Conservation (phyloP, 2,329 filamentous ascomycete species). For the Epichloe elymi region DNA sequence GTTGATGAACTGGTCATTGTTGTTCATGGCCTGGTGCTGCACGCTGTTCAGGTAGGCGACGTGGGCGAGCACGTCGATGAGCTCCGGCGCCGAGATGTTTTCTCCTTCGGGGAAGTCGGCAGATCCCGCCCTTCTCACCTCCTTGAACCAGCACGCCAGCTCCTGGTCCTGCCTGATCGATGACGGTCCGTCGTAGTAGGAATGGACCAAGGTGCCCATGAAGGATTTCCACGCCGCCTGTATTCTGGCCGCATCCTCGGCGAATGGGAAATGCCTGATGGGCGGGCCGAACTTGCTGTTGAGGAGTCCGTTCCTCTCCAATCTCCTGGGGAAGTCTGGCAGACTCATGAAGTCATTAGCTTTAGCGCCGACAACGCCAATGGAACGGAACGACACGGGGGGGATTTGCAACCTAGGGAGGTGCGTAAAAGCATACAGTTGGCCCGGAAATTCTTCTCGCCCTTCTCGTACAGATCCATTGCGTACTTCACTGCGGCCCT, state of each 20-base stretch:
- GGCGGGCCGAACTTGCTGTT: constrained; percentile 20
- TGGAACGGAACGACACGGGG: background rate
- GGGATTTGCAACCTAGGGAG: background rate
- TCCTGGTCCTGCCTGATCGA: constrained; percentile 25
- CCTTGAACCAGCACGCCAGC: constrained; percentile 29
- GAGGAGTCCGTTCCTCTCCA: constrained; percentile 27
- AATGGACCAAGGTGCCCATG: constrained; percentile 26
- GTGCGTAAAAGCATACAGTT: constrained; percentile 1
- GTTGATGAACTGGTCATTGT: constrained; percentile 23
- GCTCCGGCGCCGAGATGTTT: constrained; percentile 11
- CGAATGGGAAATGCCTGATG: constrained; percentile 29
- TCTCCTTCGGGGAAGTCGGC: constrained; percentile 27
- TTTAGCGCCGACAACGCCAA: constrained; percentile 8
- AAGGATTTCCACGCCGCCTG: constrained; percentile 23
- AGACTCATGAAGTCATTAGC: constrained; percentile 20
- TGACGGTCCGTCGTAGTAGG: constrained; percentile 26
- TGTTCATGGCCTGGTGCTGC: constrained; percentile 29
- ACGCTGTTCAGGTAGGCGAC: constrained; percentile 16
- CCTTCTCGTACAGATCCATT: background rate
- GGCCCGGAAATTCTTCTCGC: background rate
- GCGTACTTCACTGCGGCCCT: background rate
- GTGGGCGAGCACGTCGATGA: constrained; percentile 29
- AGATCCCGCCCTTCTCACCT: constrained; percentile 24
- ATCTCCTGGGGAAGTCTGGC: constrained; percentile 26
- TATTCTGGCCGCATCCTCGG: constrained; percentile 27